Conservation (phyloP, 179 eudicot genomes). For the Beta macrorhiza region DNA sequence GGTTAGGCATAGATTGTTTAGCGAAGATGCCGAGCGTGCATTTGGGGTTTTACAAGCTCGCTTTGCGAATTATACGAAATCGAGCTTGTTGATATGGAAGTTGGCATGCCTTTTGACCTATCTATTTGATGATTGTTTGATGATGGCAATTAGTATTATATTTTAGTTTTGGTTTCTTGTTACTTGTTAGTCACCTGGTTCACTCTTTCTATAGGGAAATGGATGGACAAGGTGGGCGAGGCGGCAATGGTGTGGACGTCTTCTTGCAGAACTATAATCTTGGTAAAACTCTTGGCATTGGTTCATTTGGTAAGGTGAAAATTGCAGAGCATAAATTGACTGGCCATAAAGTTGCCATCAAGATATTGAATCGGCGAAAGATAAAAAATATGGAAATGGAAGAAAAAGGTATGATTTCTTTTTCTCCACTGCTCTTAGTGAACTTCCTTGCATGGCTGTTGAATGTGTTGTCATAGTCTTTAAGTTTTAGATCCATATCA, state of each 20-base stretch:
- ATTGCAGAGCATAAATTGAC: slow-evolving; percentile 87
- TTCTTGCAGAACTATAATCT: slow-evolving; percentile 75
- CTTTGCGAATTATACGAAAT: too few species aligned
- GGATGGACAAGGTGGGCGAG: slow-evolving; percentile 71
- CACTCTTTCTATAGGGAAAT: slow-evolving; percentile 34
- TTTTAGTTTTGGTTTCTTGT: too few species aligned
- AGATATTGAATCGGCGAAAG: slow-evolving; percentile 88
- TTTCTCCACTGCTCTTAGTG: not conserved
- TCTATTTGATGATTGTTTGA: too few species aligned
- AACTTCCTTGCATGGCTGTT: not conserved
- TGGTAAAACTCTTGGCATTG: slow-evolving; percentile 97
- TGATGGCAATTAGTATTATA: too few species aligned
- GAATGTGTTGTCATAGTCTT: not conserved
- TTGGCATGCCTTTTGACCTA: too few species aligned
- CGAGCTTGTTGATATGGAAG: too few species aligned
- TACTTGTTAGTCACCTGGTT: too few species aligned
- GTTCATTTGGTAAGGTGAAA: slow-evolving; percentile 97
- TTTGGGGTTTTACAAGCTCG: too few species aligned
- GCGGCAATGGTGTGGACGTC: slow-evolving; percentile 49
- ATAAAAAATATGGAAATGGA: slow-evolving; percentile 93
- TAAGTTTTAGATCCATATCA: not conserved
- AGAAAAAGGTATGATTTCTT: slow-evolving; percentile 65
- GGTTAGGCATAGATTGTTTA: too few species aligned
- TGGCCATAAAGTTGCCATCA: slow-evolving; percentile 93
- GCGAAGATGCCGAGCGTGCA: too few species aligned